Conservation (phyloP, 73 alveolate species). For the Symbiodinium pilosum region DNA sequence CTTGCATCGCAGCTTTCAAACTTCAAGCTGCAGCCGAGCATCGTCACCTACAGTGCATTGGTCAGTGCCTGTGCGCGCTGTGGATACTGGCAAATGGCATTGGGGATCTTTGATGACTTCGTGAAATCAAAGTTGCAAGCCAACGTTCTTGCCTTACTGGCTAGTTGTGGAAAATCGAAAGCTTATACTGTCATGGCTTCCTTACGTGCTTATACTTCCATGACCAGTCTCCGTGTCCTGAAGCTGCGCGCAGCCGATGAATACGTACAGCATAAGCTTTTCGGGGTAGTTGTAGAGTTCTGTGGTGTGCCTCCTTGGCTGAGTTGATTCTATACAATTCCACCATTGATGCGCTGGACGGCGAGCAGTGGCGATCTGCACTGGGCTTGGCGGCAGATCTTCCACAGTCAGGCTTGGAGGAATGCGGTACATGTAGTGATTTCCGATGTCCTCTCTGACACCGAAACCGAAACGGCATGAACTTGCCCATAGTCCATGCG, state of each 20-base stretch:
- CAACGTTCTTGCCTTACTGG: not conserved
- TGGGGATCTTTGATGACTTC: not conserved
- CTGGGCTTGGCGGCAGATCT: not conserved
- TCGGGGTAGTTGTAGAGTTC: too few species aligned
- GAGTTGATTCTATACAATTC: not conserved
- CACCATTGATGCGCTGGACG: not conserved
- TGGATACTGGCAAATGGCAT: not conserved
- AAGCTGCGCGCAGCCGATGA: too few species aligned
- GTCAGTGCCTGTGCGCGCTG: not conserved
- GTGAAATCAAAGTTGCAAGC: not conserved
- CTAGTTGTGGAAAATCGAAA: too few species aligned
- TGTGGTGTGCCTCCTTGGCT: not conserved
- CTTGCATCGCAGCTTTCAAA: not conserved
- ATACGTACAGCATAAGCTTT: too few species aligned
- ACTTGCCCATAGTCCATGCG: too few species aligned
- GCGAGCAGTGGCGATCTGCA: conserved; percentile 1
- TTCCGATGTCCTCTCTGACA: too few species aligned
- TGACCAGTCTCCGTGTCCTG: too few species aligned
- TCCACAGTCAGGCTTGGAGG: not conserved
- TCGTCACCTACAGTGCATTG: not conserved
- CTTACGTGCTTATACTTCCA: too few species aligned
- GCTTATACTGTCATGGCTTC: too few species aligned
- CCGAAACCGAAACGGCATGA: too few species aligned
- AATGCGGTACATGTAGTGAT: too few species aligned
- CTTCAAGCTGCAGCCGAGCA: not conserved